Evolutionary conservation across 345 rosid species (phyloP).

Genomic region (Pseudoturritis turrita): DNA sequence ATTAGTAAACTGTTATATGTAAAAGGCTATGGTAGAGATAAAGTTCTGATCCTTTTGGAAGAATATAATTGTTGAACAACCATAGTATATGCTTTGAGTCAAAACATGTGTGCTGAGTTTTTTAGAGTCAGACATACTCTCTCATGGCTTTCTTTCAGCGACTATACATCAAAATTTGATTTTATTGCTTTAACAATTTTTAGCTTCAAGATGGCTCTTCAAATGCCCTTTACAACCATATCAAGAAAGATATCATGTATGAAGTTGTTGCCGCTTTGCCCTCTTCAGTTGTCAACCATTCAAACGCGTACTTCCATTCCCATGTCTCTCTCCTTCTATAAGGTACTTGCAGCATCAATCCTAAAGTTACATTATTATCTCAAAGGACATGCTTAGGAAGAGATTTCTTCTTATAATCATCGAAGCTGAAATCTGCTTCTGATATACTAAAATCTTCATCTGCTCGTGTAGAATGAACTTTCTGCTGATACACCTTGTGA

Average conservation of each 20-base stretch:
- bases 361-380: background rate
- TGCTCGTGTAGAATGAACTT: slow-evolving; percentile 39
- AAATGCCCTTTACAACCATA: slow-evolving; percentile 74
- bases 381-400: background rate
- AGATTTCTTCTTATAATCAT: slow-evolving; percentile 1
- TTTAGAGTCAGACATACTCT: background rate
- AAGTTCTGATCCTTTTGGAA: background rate
- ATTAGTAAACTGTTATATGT: background rate
- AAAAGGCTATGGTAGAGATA: background rate
- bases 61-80: background rate
- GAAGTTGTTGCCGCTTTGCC: slow-evolving; percentile 59
- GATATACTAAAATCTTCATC: background rate
- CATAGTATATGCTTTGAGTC: background rate
- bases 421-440: slow-evolving; percentile 14
- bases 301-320: slow-evolving; percentile 43
- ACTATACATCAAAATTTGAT: slow-evolving; percentile 7
- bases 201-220: slow-evolving; percentile 83
- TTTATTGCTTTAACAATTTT: slow-evolving; percentile 9
- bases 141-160: background rate
- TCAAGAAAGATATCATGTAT: slow-evolving; percentile 60
- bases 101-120: background rate
- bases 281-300: slow-evolving; percentile 45
- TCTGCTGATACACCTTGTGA: slow-evolving; percentile 30
- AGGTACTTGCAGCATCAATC: slow-evolving; percentile 39
- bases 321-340: slow-evolving; percentile 68